A percentile compares a stretch with the other conserved stretches of the same genome.
phyloP scores from a whole-genome alignment of 1,284 basidiomycete species.

The Apiotrichum laibachii region DNA sequence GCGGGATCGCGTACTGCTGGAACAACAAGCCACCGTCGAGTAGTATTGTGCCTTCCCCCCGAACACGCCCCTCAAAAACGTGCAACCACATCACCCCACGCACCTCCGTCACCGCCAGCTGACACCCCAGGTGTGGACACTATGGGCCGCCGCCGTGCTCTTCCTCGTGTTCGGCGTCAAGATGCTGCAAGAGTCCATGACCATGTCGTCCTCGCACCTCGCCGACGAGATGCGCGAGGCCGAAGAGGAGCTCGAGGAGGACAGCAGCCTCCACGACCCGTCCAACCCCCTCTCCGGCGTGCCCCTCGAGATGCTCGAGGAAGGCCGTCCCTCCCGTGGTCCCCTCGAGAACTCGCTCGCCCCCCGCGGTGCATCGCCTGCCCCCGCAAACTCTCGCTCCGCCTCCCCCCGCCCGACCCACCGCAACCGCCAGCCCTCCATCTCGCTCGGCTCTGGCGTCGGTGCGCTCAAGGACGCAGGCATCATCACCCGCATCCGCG shows the following conservation, averaged over 20 bases:
- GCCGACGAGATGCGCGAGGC: conserved; percentile 89
- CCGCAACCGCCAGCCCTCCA: neutral
- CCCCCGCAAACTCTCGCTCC: neutral
- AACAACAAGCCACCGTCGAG: too few species aligned
- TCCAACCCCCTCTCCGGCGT: conserved; percentile 17
- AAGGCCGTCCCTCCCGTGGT: conserved; percentile 25
- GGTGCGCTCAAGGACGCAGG: conserved; percentile 13
- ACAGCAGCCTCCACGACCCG: conserved; percentile 39
- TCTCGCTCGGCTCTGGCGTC: conserved; percentile 7
- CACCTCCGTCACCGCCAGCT: neutral
- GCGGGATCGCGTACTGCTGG: too few species aligned
- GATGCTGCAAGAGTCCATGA: conserved; percentile 75
- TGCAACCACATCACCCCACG: too few species aligned
- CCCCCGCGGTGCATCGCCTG: neutral
- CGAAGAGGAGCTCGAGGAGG: conserved; percentile 72
- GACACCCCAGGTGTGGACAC: conserved; percentile 38
- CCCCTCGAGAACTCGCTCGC: conserved; percentile 16
- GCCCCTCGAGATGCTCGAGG: conserved; percentile 45
- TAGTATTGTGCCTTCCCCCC: too few species aligned
- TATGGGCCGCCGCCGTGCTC: conserved; percentile 65
- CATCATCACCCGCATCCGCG: conserved; percentile 5
- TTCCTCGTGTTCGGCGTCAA: conserved; percentile 83
- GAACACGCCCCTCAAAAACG: too few species aligned
- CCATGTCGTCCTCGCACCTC: conserved; percentile 71
- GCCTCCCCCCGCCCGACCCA: conserved; percentile 2